phyloP scores from a whole-genome alignment of 192 early-diverging fungal species.

The Jimgerdemannia lactiflua region DNA sequence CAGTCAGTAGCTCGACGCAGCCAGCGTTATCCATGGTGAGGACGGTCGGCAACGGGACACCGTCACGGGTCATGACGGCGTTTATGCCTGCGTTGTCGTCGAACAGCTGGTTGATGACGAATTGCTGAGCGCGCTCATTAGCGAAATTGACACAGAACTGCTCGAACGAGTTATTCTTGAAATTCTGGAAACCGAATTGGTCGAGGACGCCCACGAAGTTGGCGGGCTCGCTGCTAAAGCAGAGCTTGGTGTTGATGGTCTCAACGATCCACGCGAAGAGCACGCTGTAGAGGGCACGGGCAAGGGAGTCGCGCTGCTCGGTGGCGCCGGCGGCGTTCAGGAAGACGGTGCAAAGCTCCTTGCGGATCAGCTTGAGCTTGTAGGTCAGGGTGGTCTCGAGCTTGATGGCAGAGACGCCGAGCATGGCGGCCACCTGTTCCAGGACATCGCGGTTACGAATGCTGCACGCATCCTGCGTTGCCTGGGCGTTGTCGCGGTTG shows the following conservation, averaged over 20 bases:
- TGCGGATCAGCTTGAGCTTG: slow-evolving; percentile 76
- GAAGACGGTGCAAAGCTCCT: slow-evolving; percentile 89
- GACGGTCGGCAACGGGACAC: slow-evolving; percentile 52
- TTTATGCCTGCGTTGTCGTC: slow-evolving; percentile 45
- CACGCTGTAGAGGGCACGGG: slow-evolving; percentile 82
- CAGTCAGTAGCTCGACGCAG: slow-evolving; percentile 53
- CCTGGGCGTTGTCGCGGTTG: slow-evolving; percentile 43
- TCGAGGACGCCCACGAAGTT: slow-evolving; percentile 89
- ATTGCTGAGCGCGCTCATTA: slow-evolving; percentile 67
- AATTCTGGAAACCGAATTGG: slow-evolving; percentile 68
- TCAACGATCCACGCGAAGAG: slow-evolving; percentile 91
- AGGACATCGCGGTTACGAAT: slow-evolving; percentile 75
- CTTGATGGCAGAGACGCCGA: slow-evolving; percentile 72
- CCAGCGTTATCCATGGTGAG: slow-evolving; percentile 45
- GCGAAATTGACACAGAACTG: slow-evolving; percentile 69
- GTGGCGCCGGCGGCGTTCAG: slow-evolving; percentile 74
- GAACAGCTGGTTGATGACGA: slow-evolving; percentile 52
- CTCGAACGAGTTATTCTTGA: slow-evolving; percentile 57
- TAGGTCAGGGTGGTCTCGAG: slow-evolving; percentile 76
- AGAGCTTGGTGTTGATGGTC: slow-evolving; percentile 82
- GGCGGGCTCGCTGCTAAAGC: slow-evolving; percentile 57
- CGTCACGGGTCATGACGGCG: slow-evolving; percentile 45
- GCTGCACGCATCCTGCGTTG: slow-evolving; percentile 67
- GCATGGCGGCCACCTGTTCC: slow-evolving; percentile 70
- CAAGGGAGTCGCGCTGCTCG: slow-evolving; percentile 80